Base-by-base conservation (phyloP, 2,329 filamentous ascomycete genomes). In the Ophioceras dolichostomum region DNA sequence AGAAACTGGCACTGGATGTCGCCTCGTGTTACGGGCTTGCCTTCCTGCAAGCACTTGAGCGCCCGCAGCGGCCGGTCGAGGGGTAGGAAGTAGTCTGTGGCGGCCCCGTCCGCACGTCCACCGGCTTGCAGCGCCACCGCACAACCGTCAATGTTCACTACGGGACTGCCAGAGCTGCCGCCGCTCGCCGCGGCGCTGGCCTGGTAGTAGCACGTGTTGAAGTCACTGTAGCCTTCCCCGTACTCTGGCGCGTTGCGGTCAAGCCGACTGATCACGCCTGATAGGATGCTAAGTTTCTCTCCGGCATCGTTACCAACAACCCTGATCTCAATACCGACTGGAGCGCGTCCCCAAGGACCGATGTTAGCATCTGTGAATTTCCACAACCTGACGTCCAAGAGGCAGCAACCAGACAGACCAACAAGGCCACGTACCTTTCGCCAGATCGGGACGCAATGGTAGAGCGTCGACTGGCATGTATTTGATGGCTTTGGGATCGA, bases 1-100 rank as follows among this genome's bases (percentile, higher is more conserved):
- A 96, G 72, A 72, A 93, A 98, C 56, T 98, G 91, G 44, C 86
- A 94, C 60, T 98, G 91, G 35, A 98, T 94, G n/a, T 91, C 94
- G 34, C 91, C 91, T 49, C 91, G 74, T n/a, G 80, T 77, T 37
- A 98, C 79, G 2, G 73, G 73, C 47, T 79, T 73, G 24, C 76
- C 79, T 45, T 79, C 69, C 54, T 83, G 86, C 39, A 98, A 80
- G 51, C 87, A 93, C 53, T 86, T 73, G 38, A 98, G 67, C 1
- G 91, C 91, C 44, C 91, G 78, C 29, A 89, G 61, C 1, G 93
- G 91, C 39, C 91, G 80, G 56, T 98, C 89, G 12, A 98, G 68
- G 1, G 91, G 91, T 5, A 98, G 67, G 60, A 98, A 96, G 58
- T 98, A 98, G 57, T 98, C 91, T 16, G 91, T 98, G 10, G 93